These are phyloP conservation scores for Diplocarpon mali DNA, from an alignment of 2,329 filamentous ascomycete species.

Conservation along the genomic window DNA sequence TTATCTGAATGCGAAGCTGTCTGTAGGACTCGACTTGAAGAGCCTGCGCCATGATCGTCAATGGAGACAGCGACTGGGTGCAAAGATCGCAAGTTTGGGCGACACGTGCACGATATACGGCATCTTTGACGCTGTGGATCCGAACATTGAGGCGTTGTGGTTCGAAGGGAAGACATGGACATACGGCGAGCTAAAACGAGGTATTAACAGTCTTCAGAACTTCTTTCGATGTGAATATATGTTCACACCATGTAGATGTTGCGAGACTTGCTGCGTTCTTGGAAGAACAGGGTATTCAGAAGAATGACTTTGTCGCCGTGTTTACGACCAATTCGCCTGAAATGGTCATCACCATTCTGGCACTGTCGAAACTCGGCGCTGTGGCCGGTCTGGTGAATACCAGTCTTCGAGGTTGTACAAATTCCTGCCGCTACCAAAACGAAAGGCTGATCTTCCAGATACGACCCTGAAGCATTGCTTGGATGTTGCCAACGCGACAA, in stretches of 20 bases:
- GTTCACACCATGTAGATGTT: conserved; percentile 27
- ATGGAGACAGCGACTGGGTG: conserved; percentile 27
- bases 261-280: conserved; percentile 34
- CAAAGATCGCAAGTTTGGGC: conserved; percentile 29
- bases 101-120: conserved; percentile 32
- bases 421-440: not conserved
- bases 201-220: conserved; percentile 21
- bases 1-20: conserved; percentile 34
- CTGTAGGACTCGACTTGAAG: conserved; percentile 31
- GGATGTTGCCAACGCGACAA: conserved; percentile 30
- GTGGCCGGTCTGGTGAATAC: conserved; percentile 36
- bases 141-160: conserved; percentile 33
- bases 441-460: conserved; percentile 22
- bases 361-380: conserved; percentile 35
- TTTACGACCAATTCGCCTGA: conserved; percentile 39
- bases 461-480: conserved; percentile 36
- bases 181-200: conserved; percentile 33
- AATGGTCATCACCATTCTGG: conserved; percentile 34
- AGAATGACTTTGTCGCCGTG: conserved; percentile 34
- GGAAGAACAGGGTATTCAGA: conserved; percentile 28
- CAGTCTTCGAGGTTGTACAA: conserved; percentile 32
- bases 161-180: conserved; percentile 38
- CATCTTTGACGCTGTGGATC: conserved; percentile 32
- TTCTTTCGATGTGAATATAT: not conserved
- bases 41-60: conserved; percentile 27